These are phyloP conservation scores for Stylonectria norvegica DNA, from an alignment of 2,329 filamentous ascomycete genomes.

Conservation along the genomic window DNA sequence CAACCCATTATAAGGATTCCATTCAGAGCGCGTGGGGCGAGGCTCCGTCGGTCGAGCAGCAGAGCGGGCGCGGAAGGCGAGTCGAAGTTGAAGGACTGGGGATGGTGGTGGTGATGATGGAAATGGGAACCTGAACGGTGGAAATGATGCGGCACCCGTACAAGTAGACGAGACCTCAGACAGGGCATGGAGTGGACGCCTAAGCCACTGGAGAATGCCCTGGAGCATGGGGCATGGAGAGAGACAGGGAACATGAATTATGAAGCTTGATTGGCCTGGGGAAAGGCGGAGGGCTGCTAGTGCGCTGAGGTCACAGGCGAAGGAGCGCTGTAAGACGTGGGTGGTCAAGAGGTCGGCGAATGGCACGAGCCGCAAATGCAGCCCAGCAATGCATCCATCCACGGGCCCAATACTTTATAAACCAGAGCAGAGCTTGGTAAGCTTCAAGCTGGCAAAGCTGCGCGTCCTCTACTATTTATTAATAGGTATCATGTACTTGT, in stretches of 20 bases:
- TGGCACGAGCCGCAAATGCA: too few species aligned
- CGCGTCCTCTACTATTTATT: too few species aligned
- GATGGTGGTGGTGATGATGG: conserved; percentile 9
- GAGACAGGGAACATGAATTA: conserved; percentile 3
- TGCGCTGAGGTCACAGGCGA: too few species aligned
- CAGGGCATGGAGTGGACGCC: too few species aligned
- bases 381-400: too few species aligned
- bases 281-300: conserved; percentile 14
- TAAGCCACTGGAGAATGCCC: conserved; percentile 7
- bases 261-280: conserved; percentile 16
- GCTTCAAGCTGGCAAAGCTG: too few species aligned
- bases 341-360: too few species aligned
- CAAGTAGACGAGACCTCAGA: conserved; percentile 14
- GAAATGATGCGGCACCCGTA: conserved; percentile 17
- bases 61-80: not conserved
- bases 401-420: too few species aligned
- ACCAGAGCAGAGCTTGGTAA: too few species aligned
- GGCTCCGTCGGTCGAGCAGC: not conserved
- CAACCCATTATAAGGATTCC: conserved; percentile 32
- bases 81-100: conserved; percentile 6
- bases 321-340: too few species aligned
- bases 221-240: conserved; percentile 18
- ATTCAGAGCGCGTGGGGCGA: conserved; percentile 26
- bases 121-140: conserved; percentile 17
- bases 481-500: too few species aligned